These are phyloP conservation scores for Crucihimalaya himalaica DNA, from an alignment of 345 rosid species.

Conservation along the genomic window DNA sequence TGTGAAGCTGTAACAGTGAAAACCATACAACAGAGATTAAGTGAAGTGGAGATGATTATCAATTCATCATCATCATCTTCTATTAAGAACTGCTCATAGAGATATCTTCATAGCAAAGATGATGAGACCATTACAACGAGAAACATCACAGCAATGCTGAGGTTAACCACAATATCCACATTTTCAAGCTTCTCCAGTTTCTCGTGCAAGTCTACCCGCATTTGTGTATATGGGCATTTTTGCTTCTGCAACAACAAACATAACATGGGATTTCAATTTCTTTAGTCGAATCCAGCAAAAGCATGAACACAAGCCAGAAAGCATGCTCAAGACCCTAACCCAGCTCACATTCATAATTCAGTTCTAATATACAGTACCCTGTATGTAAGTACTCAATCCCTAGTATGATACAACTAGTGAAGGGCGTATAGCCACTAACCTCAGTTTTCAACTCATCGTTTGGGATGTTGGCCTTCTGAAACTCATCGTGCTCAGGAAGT, in stretches of 20 bases:
- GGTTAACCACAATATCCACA: constrained; percentile 58
- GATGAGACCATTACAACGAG: constrained; percentile 34
- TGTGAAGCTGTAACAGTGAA: constrained; percentile 15
- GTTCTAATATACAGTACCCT: not conserved
- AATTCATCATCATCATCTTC: not conserved
- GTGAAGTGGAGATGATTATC: not conserved
- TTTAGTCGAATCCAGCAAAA: not conserved
- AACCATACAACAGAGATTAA: constrained; percentile 13
- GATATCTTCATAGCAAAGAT: constrained; percentile 26
- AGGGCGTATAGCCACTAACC: constrained; percentile 38
- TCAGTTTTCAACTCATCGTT: constrained; percentile 37
- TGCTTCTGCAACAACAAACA: constrained; percentile 48
- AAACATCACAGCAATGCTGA: constrained; percentile 63
- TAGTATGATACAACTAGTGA: not conserved
- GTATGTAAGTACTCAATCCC: not conserved
- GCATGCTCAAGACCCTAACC: constrained; percentile 9
- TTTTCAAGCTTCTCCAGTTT: constrained; percentile 51
- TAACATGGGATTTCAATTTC: not conserved
- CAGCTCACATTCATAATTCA: not conserved
- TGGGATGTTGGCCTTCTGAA: constrained; percentile 28
- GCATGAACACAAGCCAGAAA: constrained; percentile 2
- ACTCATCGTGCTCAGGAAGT: constrained; percentile 33
- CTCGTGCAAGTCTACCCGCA: constrained; percentile 39
- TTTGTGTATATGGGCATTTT: constrained; percentile 46
- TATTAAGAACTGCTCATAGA: constrained; percentile 13